Base-by-base conservation (phyloP, 2,329 filamentous ascomycete species). In the Clarireedia paspali region DNA sequence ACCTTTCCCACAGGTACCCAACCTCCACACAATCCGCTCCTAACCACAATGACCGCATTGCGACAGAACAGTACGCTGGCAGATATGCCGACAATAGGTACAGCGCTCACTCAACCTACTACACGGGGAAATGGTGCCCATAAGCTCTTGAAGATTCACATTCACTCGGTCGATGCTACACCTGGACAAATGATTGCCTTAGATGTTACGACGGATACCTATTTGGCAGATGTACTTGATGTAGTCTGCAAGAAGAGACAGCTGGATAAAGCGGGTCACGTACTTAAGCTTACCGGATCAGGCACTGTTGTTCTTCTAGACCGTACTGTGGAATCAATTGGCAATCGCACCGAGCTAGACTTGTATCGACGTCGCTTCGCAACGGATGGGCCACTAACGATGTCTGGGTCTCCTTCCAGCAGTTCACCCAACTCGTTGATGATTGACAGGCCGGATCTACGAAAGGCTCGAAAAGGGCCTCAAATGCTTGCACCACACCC, bases 181-280 rank as follows among this genome's bases (percentile, higher is more conserved):
- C 82, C 88, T 47, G 85, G 87, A n/a, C 85, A 87, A 65, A 83
- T 84, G 73, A 80, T 89, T 24, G 85, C 84, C 1, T 74, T 91
- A 17, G 83, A 88, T 59, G 88, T 89, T 47, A 91, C 87, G 0
- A 90, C 87, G 0, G 88, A 92, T 63, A 92, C 85, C 30, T 94
- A 91, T 68, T 81, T 94, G 46, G 88, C 87, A 45, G 88, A 94
- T 69, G 83, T 94, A 27, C 82, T 92, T 51, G 88, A 92, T 66
- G 77, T 84, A 61, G 85, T 89, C 2, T 94, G 89, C 69, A 81
- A 84, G 44, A 89, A 88, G 70, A 78, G 90, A 45, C 83, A 88
- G 57, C 75, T 94, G 0, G 89, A 94, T 68, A 90, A 91, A 73
- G 86, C 80, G 17, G 82, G 85, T 56, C 88, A 90, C 68, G 85